Base-by-base conservation (phyloP, 768 basidiomycete species). In the Suillus placidus region DNA sequence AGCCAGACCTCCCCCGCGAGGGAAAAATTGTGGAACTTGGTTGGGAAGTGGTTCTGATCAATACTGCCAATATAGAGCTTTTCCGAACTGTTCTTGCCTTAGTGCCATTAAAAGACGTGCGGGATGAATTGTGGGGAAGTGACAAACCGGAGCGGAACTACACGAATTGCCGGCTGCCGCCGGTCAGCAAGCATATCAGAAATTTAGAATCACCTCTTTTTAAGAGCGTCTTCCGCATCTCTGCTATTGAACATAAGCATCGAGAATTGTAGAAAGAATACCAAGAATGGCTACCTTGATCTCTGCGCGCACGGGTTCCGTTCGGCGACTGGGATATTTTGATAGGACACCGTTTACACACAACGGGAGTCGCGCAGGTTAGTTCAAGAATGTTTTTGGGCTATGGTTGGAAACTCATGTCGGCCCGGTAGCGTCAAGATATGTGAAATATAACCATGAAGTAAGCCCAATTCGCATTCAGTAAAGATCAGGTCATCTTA, bases 391-490 rank as follows among this genome's bases (percentile, higher is more conserved):
- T 35, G 7, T n/a, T 4, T 34, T 13, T 13, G 20, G 20, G 12
- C 12, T n/a, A n/a, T 34, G 6, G 18, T 32, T 54, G 20, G 56
- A n/a, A 38, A 57, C 56, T 57, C n/a, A 56, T 20, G 35, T 37
- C n/a, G 23, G n/a, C 51, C 35, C 43, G 42, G 43, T 42, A 74
- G 73, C 69, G n/a, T 67, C 73, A 42, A 66, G 47, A 47, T 64
- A 70, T 45, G 64, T 60, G 23, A 64, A 68, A 12, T 78, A 75
- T 63, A 69, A 67, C 18, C 51, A 74, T 26, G 52, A 62, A 9
- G 76, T 71, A 45, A 55, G 77, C 60, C 18, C 47, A 35, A n/a
- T n/a, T 43, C 34, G 45, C 34, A 45, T 16, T 61, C 40, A 43
- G 38, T 62, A 23, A 9, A 45, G 26, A 40, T 12, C 54, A 60